Conservation (phyloP, 768 basidiomycete species). For the Mycena galopus region DNA sequence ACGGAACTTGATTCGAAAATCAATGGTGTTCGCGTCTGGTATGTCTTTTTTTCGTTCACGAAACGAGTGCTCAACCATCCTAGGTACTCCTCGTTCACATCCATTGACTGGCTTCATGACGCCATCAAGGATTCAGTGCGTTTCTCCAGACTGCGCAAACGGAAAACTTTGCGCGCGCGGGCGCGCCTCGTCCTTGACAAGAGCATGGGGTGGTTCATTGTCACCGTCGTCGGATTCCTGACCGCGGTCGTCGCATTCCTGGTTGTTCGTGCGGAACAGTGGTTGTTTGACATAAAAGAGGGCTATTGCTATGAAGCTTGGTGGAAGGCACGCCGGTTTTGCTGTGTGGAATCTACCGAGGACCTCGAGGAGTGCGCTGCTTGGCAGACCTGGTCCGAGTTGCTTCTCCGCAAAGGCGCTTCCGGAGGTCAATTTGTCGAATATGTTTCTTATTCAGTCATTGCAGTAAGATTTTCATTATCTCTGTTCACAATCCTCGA, state of each 20-base stretch:
- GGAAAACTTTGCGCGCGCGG: slow-evolving; percentile 77
- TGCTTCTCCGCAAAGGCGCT: slow-evolving; percentile 55
- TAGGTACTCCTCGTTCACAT: slow-evolving; percentile 85
- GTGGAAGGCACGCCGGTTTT: slow-evolving; percentile 85
- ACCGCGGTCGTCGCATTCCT: slow-evolving; percentile 90
- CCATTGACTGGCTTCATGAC: slow-evolving; percentile 97
- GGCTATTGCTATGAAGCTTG: slow-evolving; percentile 83
- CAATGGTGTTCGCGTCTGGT: slow-evolving; percentile 91
- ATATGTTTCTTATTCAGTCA: slow-evolving; percentile 75
- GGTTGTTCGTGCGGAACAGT: slow-evolving; percentile 88
- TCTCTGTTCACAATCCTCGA: slow-evolving; percentile 1
- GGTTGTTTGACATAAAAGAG: slow-evolving; percentile 93
- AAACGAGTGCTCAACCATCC: neutral
- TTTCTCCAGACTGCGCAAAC: slow-evolving; percentile 76
- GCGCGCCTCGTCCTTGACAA: slow-evolving; percentile 78
- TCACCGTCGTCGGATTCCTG: slow-evolving; percentile 88
- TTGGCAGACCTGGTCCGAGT: slow-evolving; percentile 85
- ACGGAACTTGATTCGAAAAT: slow-evolving; percentile 71
- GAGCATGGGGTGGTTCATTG: slow-evolving; percentile 89
- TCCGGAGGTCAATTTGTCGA: slow-evolving; percentile 64
- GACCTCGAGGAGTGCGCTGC: slow-evolving; percentile 62
- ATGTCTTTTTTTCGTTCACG: neutral
- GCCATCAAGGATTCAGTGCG: slow-evolving; percentile 93
- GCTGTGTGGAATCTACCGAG: slow-evolving; percentile 68
- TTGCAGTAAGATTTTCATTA: slow-evolving; percentile 76